Base-by-base conservation (phyloP, 1,139 yeast genomes). In the Geotrichum reessii region DNA sequence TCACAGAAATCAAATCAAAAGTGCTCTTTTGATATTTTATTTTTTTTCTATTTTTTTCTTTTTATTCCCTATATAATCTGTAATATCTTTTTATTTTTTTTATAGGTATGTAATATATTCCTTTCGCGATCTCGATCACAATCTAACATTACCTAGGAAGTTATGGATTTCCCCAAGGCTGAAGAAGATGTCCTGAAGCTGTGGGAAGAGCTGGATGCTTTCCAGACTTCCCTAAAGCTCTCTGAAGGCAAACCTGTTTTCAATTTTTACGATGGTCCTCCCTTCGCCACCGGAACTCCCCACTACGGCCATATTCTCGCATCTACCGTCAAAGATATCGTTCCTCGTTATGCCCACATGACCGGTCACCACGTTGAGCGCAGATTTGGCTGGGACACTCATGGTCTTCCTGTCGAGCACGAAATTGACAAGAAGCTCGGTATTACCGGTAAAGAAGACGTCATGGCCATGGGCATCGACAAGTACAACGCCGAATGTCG, bases 351-450 rank as follows among this genome's bases (percentile, higher is more conserved):
- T 72, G 98, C 99, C 59, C 88, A 96, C 65, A 93, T 93, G 98
- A 92, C 88, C 66, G 99, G 99, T 19, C 87, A 83, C 75, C 89
- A 87, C 68, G 99, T 93, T 52, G 97, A 89, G 75, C 88, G 99
- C 77, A 83, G 98, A 70, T 93, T 95, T 65, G 99, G 99, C 62
- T 93, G 99, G 99, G 99, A 93, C 76, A 93, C 99, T 58, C 99
- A 93, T 73, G 99, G 99, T 59, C 84, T 93, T 66, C 99, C 99
- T 55, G 92, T 93, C 60, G 99, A 93, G 77, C 96, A 93, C 74
- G 97, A 92, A 74, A 93, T 93, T 67, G 99, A 93, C 87, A 93
- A 93, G 86, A 88, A 89, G 72, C 82, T 93, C 67, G 96, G 96
- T 50, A 90, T 93, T 75, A 86, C 88, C 61, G 88, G 96, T 67